Percentiles rank a stretch among this genome's conserved stretches.
Conservation (phyloP, 129 eudicot genomes). For the Artemisia annua region DNA sequence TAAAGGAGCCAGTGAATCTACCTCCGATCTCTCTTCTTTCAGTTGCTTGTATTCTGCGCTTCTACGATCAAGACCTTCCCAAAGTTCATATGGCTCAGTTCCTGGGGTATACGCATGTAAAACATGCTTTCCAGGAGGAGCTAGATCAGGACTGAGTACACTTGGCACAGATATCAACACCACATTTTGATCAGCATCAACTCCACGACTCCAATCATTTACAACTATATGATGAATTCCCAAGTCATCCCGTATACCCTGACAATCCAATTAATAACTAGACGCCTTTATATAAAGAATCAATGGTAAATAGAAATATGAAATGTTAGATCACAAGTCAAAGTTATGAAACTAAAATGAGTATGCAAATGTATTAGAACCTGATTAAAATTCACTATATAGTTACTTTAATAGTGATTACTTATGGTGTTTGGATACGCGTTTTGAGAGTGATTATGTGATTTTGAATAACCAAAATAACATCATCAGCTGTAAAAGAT, state of each 20-base stretch:
- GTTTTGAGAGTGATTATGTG: background rate
- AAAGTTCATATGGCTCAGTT: slow-evolving; percentile 79
- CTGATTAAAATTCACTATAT: no score
- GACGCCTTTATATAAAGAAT: background rate
- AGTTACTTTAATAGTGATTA: no score
- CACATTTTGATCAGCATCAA: slow-evolving; percentile 97
- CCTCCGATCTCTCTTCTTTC: slow-evolving; percentile 88
- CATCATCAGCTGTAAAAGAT: background rate
- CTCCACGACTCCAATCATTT: slow-evolving; percentile 94
- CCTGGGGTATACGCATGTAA: slow-evolving; percentile 96
- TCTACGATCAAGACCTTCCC: slow-evolving; percentile 90
- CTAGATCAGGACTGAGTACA: slow-evolving; percentile 80
- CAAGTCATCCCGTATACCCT: slow-evolving; percentile 79
- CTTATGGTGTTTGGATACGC: no score
- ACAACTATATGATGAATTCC: slow-evolving; percentile 98
- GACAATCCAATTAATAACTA: slow-evolving; percentile 12
- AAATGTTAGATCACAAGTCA: background rate
- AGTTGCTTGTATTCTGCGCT: slow-evolving; percentile 80
- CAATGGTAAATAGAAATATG: background rate
- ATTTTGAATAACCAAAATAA: background rate
- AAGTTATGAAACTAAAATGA: background rate
- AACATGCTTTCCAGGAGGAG: slow-evolving; percentile 92
- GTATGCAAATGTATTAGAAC: background rate
- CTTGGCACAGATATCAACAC: slow-evolving; percentile 93
- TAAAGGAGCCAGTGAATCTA: slow-evolving; percentile 25